Conservation (phyloP, 495 filamentous ascomycete species). For the Podospora australis region DNA sequence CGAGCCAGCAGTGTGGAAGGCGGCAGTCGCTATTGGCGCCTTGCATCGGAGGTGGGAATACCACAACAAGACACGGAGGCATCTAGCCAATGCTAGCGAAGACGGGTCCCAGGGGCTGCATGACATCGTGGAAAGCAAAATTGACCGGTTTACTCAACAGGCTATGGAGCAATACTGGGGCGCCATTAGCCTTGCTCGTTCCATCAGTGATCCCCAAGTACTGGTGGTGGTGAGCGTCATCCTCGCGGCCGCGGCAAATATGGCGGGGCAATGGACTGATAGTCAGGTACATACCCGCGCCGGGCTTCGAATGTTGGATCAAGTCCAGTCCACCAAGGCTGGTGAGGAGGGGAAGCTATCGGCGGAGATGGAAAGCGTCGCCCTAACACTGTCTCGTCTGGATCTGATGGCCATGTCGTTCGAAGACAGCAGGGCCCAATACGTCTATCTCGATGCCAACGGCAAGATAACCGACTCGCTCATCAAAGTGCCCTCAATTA, state of each 20-base stretch:
- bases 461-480: background rate
- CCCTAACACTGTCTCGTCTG: conserved; percentile 10
- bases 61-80: background rate
- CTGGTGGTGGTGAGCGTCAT: conserved; percentile 14
- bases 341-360: too few relatives aligned
- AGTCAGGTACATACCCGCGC: conserved; percentile 12
- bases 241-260: conserved; percentile 13
- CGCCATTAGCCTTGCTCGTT: conserved; percentile 12
- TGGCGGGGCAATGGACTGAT: conserved; percentile 13
- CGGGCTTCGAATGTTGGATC: conserved; percentile 10
- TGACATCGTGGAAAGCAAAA: too few relatives aligned
- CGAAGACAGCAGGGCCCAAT: conserved; percentile 4
- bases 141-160: background rate
- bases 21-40: conserved; percentile 39
- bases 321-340: too few relatives aligned
- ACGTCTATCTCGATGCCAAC: conserved; percentile 2
- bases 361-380: conserved; percentile 5
- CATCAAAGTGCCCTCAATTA: background rate
- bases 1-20: conserved; percentile 50
- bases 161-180: conserved; percentile 1
- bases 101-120: too few relatives aligned
- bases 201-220: conserved; percentile 3
- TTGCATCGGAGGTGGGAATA: conserved; percentile 27
- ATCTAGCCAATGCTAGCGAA: background rate
- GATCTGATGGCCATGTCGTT: conserved; percentile 15